These are phyloP conservation scores for Clonostachys solani DNA, from an alignment of 2,329 filamentous ascomycete species.

Conservation along the genomic window DNA sequence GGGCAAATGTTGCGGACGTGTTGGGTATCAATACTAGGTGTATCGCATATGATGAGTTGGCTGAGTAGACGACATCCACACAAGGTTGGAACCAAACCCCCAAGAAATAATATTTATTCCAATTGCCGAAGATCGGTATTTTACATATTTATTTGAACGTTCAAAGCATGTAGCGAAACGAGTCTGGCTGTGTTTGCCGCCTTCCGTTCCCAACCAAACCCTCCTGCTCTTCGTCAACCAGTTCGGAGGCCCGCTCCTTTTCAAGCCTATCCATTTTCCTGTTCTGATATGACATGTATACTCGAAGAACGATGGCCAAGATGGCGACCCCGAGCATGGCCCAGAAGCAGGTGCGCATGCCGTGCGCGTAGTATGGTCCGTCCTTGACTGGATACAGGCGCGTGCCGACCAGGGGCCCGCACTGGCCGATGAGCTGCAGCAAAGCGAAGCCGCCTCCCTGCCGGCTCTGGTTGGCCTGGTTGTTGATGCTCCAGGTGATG, in stretches of 20 bases:
- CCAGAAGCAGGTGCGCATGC: slow-evolving; percentile 58
- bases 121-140: not conserved
- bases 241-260: slow-evolving; percentile 11
- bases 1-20: no score
- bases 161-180: slow-evolving; percentile 44
- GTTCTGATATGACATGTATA: slow-evolving; percentile 50
- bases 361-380: slow-evolving; percentile 56
- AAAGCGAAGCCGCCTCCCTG: slow-evolving; percentile 76
- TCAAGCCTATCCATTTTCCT: slow-evolving; percentile 30
- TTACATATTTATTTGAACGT: not conserved
- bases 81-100: no score
- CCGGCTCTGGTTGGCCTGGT: slow-evolving; percentile 64
- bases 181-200: slow-evolving; percentile 11
- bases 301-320: slow-evolving; percentile 48
- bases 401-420: slow-evolving; percentile 68
- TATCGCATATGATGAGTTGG: not conserved
- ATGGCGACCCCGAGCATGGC: slow-evolving; percentile 60
- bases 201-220: slow-evolving; percentile 27
- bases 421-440: slow-evolving; percentile 77
- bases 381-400: slow-evolving; percentile 58
- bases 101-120: not conserved
- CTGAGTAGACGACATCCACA: no score
- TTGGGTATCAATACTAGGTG: not conserved
- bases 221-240: slow-evolving; percentile 24
- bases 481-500: slow-evolving; percentile 87